Percentiles rank a stretch among this genome's conserved stretches.
phyloP scores from a whole-genome alignment of 495 filamentous ascomycete species.

The Annulohypoxylon maeteangense region DNA sequence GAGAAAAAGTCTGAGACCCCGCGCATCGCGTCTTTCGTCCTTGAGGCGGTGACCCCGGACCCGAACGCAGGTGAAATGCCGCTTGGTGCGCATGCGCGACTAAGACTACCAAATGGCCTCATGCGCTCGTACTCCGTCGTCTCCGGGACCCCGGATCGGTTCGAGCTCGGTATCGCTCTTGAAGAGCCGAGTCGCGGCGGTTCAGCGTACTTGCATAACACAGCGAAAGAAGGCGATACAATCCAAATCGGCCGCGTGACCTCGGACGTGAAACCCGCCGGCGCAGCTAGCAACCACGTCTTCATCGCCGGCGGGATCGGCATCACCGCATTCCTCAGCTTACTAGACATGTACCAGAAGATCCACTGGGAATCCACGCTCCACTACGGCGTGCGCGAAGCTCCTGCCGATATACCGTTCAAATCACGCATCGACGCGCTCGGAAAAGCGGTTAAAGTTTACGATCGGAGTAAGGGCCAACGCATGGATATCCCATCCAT shows the following conservation, averaged over 20 bases:
- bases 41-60: constrained; percentile 50
- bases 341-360: constrained; percentile 47
- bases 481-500: constrained; percentile 59
- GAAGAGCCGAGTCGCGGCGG: constrained; percentile 58
- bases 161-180: constrained; percentile 60
- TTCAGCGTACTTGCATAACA: constrained; percentile 57
- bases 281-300: constrained; percentile 58
- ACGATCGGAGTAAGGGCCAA: constrained; percentile 59
- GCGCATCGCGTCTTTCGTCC: constrained; percentile 54
- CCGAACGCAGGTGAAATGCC: constrained; percentile 35
- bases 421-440: constrained; percentile 50
- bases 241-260: constrained; percentile 60
- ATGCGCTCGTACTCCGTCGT: constrained; percentile 62
- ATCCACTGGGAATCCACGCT: constrained; percentile 58
- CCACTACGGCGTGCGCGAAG: constrained; percentile 61
- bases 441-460: constrained; percentile 51
- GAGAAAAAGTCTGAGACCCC: constrained; percentile 56
- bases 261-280: constrained; percentile 46
- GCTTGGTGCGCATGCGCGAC: constrained; percentile 55
- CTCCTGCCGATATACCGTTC: constrained; percentile 58
- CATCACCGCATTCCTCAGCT: constrained; percentile 61
- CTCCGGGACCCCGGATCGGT: constrained; percentile 51
- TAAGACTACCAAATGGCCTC: constrained; percentile 58
- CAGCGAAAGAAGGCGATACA: constrained; percentile 53
- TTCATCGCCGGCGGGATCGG: constrained; percentile 65